Base-by-base conservation (phyloP, 257 asterid species). In the Rhazya stricta region DNA sequence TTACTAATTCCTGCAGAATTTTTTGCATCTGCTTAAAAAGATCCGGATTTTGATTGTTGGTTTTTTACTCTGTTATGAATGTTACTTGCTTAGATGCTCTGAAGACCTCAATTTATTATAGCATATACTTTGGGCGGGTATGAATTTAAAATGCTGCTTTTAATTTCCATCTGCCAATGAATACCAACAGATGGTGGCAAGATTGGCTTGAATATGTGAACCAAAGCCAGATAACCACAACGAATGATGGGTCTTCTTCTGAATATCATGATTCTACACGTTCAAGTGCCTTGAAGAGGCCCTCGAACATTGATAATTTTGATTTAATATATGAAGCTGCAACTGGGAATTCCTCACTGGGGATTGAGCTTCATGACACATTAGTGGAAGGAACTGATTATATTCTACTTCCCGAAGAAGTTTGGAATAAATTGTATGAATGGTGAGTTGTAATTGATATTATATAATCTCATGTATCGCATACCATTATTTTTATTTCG, bases 351-450 rank as follows among this genome's bases (percentile, higher is more conserved):
- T 87, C 93, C 77, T 75, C 85, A 29, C 18, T 71, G 84, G 95
- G 89, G 67, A 80, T 83, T 78, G 99, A 92, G 83, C 96, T 95
- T 75, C 96, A 85, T 80, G 98, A 95, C 77, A 91, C 96, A 72
- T 85, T 92, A 75, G 96, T 92, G 67, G 99, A 95, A 91, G 99
- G 99, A 81, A 95, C 96, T 25, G 97, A 95, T 86, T 95, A 92
- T 84, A 92, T 95, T 88, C 84, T 95, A 84, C 95, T 95, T 81
- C 98, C 99, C 0, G 84, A 88, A 84, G 91, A 84, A 76, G 92
- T 90, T 70, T 95, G 99, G 99, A 87, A 85, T 86, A 87, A 87
- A 73, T 85, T 95, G 69, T 82, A 86, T 76, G 81, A 85, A 73
- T 95, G 98, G 99, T 95, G 81, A 87, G 96, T 79, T 71, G 21